Conservation (phyloP, 2,329 filamentous ascomycete species). For the Talaromyces sp. region DNA sequence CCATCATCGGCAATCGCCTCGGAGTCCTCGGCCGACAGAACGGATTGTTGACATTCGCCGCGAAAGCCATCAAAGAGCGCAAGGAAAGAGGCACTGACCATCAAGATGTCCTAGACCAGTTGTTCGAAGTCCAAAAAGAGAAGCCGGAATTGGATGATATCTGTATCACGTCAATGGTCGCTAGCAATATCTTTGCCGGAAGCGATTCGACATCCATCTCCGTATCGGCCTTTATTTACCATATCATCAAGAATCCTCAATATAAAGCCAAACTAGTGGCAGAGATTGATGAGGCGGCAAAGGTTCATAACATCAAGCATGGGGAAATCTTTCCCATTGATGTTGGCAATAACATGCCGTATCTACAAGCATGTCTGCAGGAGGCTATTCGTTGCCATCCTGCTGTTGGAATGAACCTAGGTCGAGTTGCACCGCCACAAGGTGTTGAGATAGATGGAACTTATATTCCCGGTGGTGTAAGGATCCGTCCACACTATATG, state of each 20-base stretch:
- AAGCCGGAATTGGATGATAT: slow-evolving; percentile 39
- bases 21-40: slow-evolving; percentile 35
- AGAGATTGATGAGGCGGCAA: slow-evolving; percentile 33
- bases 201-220: slow-evolving; percentile 47
- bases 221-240: slow-evolving; percentile 39
- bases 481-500: background rate
- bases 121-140: slow-evolving; percentile 36
- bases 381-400: slow-evolving; percentile 24
- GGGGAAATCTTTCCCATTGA: slow-evolving; percentile 27
- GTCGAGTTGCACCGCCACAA: slow-evolving; percentile 22
- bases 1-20: slow-evolving; percentile 39
- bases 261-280: slow-evolving; percentile 32
- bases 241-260: slow-evolving; percentile 35
- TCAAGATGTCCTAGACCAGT: slow-evolving; percentile 41
- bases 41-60: slow-evolving; percentile 29
- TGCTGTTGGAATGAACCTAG: slow-evolving; percentile 23
- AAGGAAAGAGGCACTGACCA: slow-evolving; percentile 29
- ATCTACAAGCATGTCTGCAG: slow-evolving; percentile 25
- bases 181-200: slow-evolving; percentile 43
- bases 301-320: slow-evolving; percentile 23
- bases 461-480: slow-evolving; percentile 24
- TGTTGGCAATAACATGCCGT: slow-evolving; percentile 38
- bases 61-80: slow-evolving; percentile 22
- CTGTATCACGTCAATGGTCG: slow-evolving; percentile 39
- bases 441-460: slow-evolving; percentile 21